Conservation (phyloP, 1,139 yeast genomes). For the Pichia sp. region DNA sequence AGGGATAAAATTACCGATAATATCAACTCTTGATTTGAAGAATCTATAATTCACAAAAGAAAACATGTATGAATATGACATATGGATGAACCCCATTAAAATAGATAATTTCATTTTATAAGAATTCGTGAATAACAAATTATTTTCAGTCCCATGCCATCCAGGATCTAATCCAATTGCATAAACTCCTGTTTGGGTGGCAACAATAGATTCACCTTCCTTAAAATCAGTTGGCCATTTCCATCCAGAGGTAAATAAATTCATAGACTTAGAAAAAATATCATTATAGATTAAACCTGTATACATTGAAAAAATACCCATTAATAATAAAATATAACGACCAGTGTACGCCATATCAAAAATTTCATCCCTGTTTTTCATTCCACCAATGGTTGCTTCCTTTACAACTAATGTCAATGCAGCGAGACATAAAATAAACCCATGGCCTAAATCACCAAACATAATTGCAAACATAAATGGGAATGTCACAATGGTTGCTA, state of each 20-base stretch:
- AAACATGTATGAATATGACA: constrained; percentile 84
- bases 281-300: constrained; percentile 94
- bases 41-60: constrained; percentile 75
- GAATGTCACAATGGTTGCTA: constrained; percentile 90
- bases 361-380: constrained; percentile 80
- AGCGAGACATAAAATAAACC: constrained; percentile 68
- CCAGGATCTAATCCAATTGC: constrained; percentile 86
- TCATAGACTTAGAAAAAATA: constrained; percentile 84
- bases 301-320: constrained; percentile 92
- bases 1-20: constrained; percentile 90
- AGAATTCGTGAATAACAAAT: constrained; percentile 82
- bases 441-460: constrained; percentile 99
- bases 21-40: constrained; percentile 74
- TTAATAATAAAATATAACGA: constrained; percentile 76
- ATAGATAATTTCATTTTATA: constrained; percentile 95
- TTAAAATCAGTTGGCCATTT: constrained; percentile 73
- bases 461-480: constrained; percentile 98
- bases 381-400: constrained; percentile 57
- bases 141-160: constrained; percentile 97
- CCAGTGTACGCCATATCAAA: constrained; percentile 96
- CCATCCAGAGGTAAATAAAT: constrained; percentile 86
- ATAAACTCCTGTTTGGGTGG: constrained; percentile 60
- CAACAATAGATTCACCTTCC: constrained; percentile 56
- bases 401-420: constrained; percentile 64
- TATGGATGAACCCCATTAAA: constrained; percentile 89